Evolutionary conservation across 2,329 filamentous ascomycete species (phyloP).

Genomic region (Ceratocystis eucalypticola): DNA sequence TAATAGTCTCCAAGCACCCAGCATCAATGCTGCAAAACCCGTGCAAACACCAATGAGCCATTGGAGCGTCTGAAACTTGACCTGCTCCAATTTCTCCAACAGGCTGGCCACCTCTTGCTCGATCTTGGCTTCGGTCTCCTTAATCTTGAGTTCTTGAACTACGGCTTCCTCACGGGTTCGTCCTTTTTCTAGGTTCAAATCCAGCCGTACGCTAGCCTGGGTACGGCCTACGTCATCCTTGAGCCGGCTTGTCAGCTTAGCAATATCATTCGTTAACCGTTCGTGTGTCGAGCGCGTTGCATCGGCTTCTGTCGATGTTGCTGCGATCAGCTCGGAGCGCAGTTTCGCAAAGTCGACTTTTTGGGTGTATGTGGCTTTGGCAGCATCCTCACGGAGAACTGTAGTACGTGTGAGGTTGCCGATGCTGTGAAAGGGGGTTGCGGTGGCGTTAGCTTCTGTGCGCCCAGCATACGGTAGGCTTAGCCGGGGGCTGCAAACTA

Average conservation of each 20-base stretch:
- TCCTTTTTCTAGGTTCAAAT: conserved; percentile 93
- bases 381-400: conserved; percentile 88
- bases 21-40: conserved; percentile 50
- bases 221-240: conserved; percentile 90
- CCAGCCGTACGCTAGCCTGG: conserved; percentile 80
- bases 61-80: conserved; percentile 96
- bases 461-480: background rate
- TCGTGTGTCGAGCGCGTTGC: conserved; percentile 84
- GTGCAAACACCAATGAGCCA: conserved; percentile 86
- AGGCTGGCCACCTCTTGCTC: conserved; percentile 91
- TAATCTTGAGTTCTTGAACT: conserved; percentile 92
- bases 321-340: conserved; percentile 80
- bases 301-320: conserved; percentile 80
- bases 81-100: conserved; percentile 82
- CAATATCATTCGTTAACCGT: conserved; percentile 82
- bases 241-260: conserved; percentile 78
- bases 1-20: conserved; percentile 57
- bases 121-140: conserved; percentile 96
- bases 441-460: background rate
- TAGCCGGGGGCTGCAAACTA: conserved; percentile 24
- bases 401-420: conserved; percentile 95
- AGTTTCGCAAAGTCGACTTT: conserved; percentile 98
- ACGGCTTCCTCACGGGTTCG: conserved; percentile 93
- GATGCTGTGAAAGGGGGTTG: conserved; percentile 42
- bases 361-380: conserved; percentile 65